Base-by-base conservation (phyloP, 257 asterid genomes). In the Fraxinus cuspidata region DNA sequence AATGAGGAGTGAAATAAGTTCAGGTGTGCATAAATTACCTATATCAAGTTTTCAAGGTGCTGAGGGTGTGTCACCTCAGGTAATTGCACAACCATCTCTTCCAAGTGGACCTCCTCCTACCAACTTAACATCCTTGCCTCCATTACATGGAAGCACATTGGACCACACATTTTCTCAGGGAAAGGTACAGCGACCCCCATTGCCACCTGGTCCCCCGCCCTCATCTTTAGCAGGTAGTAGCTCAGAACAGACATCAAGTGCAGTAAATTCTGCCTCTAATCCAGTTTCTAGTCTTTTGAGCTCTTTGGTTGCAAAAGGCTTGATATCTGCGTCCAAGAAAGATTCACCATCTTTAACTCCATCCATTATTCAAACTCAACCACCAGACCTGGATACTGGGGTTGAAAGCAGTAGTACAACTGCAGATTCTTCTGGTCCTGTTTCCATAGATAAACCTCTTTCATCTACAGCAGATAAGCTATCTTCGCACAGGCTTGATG, bases 211-310 rank as follows among this genome's bases (percentile, higher is more conserved):
- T 31, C 77, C 72, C 32, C 63, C 81, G 32, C 70, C 87, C 53
- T 80, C 87, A 35, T 79, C 90, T 76, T 69, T 67, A 40, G 68
- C 74, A 35, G 84, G 82, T 70, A 78, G 80, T 70, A 47, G 79
- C 81, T 77, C 87, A 76, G 85, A 77, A 77, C 74, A 83, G 84
- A 64, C 68, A 32, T 79, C 88, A 68, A 74, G 72, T 83, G 83
- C 84, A 42, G 78, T 79, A 28, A 85, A 77, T 81, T 74, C 91
- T 72, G 77, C 83, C 79, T 83, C 92, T 44, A 86, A 86, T 86
- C 97, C 96, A 10, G 84, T 94, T 72, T 92, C 98, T 37, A 94
- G 84, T 75, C 95, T 94, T 76, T 81, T 94, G 89, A 94, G 89
- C 81, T 87, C 97, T 69, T 82, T 94, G 81, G 93, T 94, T 68